A percentile compares a stretch with the other conserved stretches of the same genome.
Evolutionary conservation across 768 basidiomycete species (phyloP).

Genomic region (Trametes coccinea): DNA sequence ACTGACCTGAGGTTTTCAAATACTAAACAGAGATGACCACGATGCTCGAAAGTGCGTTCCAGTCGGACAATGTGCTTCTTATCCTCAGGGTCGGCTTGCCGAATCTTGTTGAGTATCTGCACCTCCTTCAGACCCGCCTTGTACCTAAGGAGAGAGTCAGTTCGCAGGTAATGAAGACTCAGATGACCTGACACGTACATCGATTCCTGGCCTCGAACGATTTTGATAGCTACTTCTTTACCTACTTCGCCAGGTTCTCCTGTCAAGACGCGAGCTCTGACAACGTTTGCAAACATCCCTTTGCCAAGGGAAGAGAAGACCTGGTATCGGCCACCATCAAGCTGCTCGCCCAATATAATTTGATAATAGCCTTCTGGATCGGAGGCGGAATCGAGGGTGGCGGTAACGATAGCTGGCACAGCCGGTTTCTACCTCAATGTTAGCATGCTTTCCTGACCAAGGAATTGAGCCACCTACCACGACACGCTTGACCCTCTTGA

Average conservation of each 20-base stretch:
- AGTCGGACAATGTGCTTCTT: conserved; percentile 96
- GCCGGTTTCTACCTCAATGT: conserved; percentile 42
- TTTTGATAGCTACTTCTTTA: conserved; percentile 95
- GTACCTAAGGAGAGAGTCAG: conserved; percentile 57
- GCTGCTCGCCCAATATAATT: conserved; percentile 89
- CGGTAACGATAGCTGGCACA: conserved; percentile 66
- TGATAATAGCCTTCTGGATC: conserved; percentile 96
- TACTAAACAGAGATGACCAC: conserved; percentile 94
- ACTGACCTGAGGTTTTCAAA: conserved; percentile 89
- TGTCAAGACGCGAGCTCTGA: conserved; percentile 80
- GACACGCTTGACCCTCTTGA: conserved; percentile 57
- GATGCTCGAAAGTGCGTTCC: conserved; percentile 93
- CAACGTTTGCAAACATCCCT: conserved; percentile 98
- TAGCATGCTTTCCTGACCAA: not conserved
- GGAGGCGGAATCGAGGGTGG: conserved; percentile 86
- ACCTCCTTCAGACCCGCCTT: conserved; percentile 93
- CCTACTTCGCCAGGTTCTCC: conserved; percentile 54
- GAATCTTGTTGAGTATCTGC: conserved; percentile 83
- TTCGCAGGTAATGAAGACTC: not conserved
- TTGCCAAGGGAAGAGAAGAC: conserved; percentile 95
- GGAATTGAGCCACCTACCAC: conserved; percentile 40
- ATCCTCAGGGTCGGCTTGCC: conserved; percentile 90
- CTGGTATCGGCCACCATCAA: conserved; percentile 91
- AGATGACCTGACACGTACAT: conserved; percentile 59
- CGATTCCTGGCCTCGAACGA: conserved; percentile 91